A percentile compares a stretch with the other conserved stretches of the same genome.
Conservation (phyloP, 305 asterid species). For the Euphrasia arctica region DNA sequence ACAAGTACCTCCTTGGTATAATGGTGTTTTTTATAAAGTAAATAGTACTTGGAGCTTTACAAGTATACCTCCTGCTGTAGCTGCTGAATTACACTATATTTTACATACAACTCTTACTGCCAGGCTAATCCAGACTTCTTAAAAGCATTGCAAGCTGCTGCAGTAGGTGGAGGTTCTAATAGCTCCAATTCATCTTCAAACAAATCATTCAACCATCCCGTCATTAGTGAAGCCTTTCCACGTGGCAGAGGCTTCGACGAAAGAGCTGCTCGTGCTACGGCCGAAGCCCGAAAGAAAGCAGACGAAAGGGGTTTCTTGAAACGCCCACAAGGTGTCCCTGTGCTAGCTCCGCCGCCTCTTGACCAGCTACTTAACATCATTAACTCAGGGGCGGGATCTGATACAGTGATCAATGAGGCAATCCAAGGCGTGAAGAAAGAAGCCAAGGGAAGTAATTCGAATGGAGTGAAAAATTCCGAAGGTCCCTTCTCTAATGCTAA, state of each 20-base stretch:
- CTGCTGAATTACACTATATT: background rate
- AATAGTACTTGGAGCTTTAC: background rate
- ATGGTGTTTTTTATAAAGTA: background rate
- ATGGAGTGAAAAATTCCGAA: slow-evolving; percentile 30
- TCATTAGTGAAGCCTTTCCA: slow-evolving; percentile 51
- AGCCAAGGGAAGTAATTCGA: slow-evolving; percentile 35
- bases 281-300: slow-evolving; percentile 78
- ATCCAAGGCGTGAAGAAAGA: slow-evolving; percentile 41
- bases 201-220: slow-evolving; percentile 46
- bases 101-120: background rate
- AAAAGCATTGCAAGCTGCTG: slow-evolving; percentile 82
- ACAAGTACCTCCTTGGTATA: too few relatives aligned
- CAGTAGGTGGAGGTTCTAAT: slow-evolving; percentile 45
- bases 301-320: slow-evolving; percentile 78
- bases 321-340: slow-evolving; percentile 70
- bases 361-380: slow-evolving; percentile 60
- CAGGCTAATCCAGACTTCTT: slow-evolving; percentile 90
- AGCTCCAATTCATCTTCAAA: slow-evolving; percentile 24
- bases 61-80: too few relatives aligned
- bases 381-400: slow-evolving; percentile 44
- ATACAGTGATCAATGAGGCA: slow-evolving; percentile 28
- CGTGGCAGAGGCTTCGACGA: slow-evolving; percentile 87
- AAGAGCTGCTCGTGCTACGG: slow-evolving; percentile 84
- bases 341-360: slow-evolving; percentile 56
- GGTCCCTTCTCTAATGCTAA: background rate